Percentiles rank a stretch among this genome's conserved stretches.
Evolutionary conservation across 805 yeast species (phyloP).

Genomic region (Kurtzmaniella cleridarum): DNA sequence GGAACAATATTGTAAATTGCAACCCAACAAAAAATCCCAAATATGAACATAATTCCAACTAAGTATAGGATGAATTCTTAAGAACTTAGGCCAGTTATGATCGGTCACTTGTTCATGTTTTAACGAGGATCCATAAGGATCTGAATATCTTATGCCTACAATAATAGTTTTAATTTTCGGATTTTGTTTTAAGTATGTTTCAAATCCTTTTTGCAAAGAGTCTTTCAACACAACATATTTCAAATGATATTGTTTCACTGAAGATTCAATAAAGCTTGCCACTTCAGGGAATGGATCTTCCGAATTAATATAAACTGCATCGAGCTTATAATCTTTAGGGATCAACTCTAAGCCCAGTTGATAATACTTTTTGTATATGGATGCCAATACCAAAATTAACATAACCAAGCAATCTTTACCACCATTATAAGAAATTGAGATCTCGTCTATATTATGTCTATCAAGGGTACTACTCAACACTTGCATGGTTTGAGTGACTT

Average conservation of each 20-base stretch:
- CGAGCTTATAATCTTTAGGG: conserved; percentile 31
- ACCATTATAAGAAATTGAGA: conserved; percentile 87
- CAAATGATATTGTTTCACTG: conserved; percentile 53
- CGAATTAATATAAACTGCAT: conserved; percentile 70
- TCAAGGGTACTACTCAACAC: conserved; percentile 24
- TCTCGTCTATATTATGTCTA: conserved; percentile 36
- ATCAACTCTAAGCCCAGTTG: neutral
- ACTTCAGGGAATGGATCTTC: conserved; percentile 70
- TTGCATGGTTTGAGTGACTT: conserved; percentile 21
- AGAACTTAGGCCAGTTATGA: conserved; percentile 85
- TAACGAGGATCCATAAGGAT: conserved; percentile 70
- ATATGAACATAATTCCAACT: conserved; percentile 82
- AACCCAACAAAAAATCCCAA: conserved; percentile 72
- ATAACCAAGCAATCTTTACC: conserved; percentile 95
- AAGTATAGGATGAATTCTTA: conserved; percentile 80
- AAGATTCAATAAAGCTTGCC: conserved; percentile 54
- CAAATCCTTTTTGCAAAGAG: conserved; percentile 66
- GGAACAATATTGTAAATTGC: conserved; percentile 61
- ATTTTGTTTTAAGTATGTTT: conserved; percentile 47
- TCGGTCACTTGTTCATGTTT: conserved; percentile 69
- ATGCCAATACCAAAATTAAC: conserved; percentile 68
- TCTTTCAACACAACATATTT: conserved; percentile 38
- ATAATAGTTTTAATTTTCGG: conserved; percentile 64
- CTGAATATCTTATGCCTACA: conserved; percentile 84
- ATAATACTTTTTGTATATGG: conserved; percentile 22